Evolutionary conservation across 306 rosid genomes (phyloP).

Genomic region (Fagus sylvatica): DNA sequence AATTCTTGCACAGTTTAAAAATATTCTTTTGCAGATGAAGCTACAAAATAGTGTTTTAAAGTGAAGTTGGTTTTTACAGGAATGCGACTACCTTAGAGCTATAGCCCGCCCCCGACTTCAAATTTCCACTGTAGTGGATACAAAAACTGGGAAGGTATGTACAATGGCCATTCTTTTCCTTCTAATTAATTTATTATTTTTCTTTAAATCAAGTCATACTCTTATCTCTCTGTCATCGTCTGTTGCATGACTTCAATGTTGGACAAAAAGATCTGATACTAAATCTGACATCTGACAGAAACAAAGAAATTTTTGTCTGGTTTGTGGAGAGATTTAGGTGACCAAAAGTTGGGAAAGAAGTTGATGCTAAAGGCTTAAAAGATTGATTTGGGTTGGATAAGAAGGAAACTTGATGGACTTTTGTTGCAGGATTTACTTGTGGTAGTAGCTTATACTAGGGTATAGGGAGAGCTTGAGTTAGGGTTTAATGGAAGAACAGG

Average conservation of each 20-base stretch:
- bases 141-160: conserved; percentile 84
- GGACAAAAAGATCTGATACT: neutral
- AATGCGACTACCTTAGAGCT: conserved; percentile 85
- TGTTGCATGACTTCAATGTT: neutral
- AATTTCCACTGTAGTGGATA: conserved; percentile 91
- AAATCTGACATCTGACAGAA: neutral
- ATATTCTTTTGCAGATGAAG: conserved; percentile 16
- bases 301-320: neutral
- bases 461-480: neutral
- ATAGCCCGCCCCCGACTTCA: conserved; percentile 84
- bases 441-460: neutral
- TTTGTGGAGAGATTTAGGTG: neutral
- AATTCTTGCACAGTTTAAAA: conserved; percentile 5
- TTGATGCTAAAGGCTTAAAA: neutral
- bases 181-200: conserved; percentile 16
- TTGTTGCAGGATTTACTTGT: neutral
- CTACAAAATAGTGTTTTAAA: conserved; percentile 21
- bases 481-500: neutral
- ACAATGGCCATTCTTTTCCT: conserved; percentile 16
- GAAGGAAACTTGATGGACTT: neutral
- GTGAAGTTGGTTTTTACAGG: conserved; percentile 48
- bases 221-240: neutral
- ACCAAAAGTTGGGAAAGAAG: neutral
- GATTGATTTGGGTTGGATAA: neutral
- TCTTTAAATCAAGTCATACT: neutral